phyloP scores from a whole-genome alignment of 192 early-diverging fungal genomes.

The Jimgerdemannia lactiflua region DNA sequence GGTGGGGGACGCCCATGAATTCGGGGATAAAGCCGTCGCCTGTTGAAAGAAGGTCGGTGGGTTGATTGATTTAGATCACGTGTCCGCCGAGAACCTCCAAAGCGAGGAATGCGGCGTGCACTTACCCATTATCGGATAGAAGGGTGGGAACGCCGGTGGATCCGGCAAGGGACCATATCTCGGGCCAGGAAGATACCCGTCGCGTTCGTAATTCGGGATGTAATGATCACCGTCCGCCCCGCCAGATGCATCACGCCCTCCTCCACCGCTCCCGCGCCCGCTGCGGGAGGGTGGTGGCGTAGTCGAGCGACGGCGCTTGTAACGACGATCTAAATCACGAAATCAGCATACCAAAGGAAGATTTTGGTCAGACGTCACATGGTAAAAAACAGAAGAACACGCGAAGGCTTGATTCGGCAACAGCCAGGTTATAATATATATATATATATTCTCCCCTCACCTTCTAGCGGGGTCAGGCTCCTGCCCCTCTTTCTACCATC shows the following conservation, averaged over 20 bases:
- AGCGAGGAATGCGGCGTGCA: background rate
- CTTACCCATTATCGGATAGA: constrained; percentile 21
- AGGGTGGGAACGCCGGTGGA: background rate
- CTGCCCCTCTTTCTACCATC: constrained; percentile 25
- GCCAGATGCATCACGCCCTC: constrained; percentile 20
- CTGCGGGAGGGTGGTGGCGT: constrained; percentile 21
- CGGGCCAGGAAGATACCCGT: constrained; percentile 64
- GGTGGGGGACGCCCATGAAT: background rate
- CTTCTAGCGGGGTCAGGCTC: constrained; percentile 31
- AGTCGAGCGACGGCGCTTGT: constrained; percentile 17
- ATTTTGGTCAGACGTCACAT: background rate
- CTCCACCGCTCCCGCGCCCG: constrained; percentile 6
- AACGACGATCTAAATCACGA: constrained; percentile 19
- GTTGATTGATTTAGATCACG: background rate
- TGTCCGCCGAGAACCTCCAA: background rate
- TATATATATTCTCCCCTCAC: constrained; percentile 12
- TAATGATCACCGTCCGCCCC: constrained; percentile 70
- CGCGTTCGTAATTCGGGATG: constrained; percentile 84
- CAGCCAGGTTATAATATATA: background rate
- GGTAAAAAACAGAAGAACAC: too few relatives aligned
- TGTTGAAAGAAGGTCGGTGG: background rate
- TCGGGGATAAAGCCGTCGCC: background rate
- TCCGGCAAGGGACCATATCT: constrained; percentile 43
- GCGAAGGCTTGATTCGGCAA: background rate
- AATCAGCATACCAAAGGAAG: background rate